These are phyloP conservation scores for Microsporum canis DNA, from an alignment of 2,329 filamentous ascomycete genomes.

Conservation along the genomic window DNA sequence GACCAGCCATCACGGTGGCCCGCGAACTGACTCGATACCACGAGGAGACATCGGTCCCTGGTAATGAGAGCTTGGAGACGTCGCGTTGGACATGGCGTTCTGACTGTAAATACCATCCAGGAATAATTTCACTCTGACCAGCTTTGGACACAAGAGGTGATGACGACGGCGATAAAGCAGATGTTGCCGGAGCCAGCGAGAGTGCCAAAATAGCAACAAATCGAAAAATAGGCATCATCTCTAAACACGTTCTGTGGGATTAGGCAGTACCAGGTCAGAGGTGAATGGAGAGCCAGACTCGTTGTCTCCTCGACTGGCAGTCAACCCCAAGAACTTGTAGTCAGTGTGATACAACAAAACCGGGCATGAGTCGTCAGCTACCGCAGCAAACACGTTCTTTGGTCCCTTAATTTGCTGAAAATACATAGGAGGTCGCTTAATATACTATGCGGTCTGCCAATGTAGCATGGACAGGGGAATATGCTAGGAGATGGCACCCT, in stretches of 20 bases:
- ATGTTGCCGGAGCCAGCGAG: neutral
- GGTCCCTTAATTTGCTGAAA: neutral
- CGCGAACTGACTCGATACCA: constrained; percentile 44
- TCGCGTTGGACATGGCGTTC: constrained; percentile 28
- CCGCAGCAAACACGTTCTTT: neutral
- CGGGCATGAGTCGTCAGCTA: neutral
- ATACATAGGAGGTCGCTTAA: too few species aligned
- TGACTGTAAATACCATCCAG: constrained; percentile 43
- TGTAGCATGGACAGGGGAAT: neutral
- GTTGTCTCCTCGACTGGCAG: neutral
- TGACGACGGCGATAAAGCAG: neutral
- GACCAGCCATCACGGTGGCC: constrained; percentile 47
- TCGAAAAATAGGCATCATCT: neutral
- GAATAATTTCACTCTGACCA: constrained; percentile 20
- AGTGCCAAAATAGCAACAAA: neutral
- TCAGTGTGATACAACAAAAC: too few species aligned
- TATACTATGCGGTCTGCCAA: neutral
- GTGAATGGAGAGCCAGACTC: neutral
- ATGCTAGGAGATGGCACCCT: neutral
- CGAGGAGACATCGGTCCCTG: constrained; percentile 36
- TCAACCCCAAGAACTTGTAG: neutral
- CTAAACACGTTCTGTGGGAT: neutral
- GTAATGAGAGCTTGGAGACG: constrained; percentile 31
- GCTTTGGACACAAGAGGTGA: constrained; percentile 16
- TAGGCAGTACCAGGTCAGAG: neutral